Conservation (phyloP, 2,329 filamentous ascomycete genomes). For the Hymenoscyphus linearis region DNA sequence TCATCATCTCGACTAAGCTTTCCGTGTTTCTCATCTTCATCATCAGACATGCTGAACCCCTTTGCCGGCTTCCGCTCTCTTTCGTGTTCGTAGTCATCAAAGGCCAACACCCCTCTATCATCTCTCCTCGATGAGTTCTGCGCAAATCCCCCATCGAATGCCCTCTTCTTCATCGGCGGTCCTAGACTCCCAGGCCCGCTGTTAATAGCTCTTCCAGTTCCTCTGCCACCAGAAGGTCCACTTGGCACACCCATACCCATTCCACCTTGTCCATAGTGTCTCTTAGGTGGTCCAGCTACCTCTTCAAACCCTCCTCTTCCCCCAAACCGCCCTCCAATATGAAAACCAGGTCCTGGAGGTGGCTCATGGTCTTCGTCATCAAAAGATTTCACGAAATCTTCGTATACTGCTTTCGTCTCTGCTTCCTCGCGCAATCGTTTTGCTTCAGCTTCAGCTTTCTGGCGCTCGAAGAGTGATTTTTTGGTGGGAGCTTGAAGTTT, state of each 20-base stretch:
- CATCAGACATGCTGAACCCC: slow-evolving; percentile 34
- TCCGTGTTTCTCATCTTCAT: slow-evolving; percentile 35
- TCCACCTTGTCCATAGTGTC: slow-evolving; percentile 53
- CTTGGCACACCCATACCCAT: slow-evolving; percentile 34
- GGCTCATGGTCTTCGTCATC: slow-evolving; percentile 47
- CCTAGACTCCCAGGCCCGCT: slow-evolving; percentile 61
- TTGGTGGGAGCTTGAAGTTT: slow-evolving; percentile 78
- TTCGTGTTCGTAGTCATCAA: slow-evolving; percentile 30
- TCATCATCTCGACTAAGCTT: slow-evolving; percentile 45
- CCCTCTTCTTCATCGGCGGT: slow-evolving; percentile 51
- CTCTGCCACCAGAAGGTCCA: slow-evolving; percentile 27
- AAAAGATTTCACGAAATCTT: slow-evolving; percentile 81
- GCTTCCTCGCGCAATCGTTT: slow-evolving; percentile 79
- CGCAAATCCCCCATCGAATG: slow-evolving; percentile 39
- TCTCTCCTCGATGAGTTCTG: slow-evolving; percentile 27
- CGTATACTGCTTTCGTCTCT: slow-evolving; percentile 80
- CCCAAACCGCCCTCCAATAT: slow-evolving; percentile 18
- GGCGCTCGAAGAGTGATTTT: slow-evolving; percentile 82
- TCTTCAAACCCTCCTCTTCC: slow-evolving; percentile 15
- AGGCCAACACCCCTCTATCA: slow-evolving; percentile 24
- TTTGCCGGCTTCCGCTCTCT: slow-evolving; percentile 20
- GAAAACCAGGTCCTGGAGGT: slow-evolving; percentile 18
- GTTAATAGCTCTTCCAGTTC: slow-evolving; percentile 37
- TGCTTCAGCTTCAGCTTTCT: slow-evolving; percentile 83
- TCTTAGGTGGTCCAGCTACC: slow-evolving; percentile 39